Percentiles rank a stretch among this genome's conserved stretches.
These are phyloP conservation scores for Capillidium heterosporum DNA, from an alignment of 371 early-diverging fungal genomes.

Conservation along the genomic window DNA sequence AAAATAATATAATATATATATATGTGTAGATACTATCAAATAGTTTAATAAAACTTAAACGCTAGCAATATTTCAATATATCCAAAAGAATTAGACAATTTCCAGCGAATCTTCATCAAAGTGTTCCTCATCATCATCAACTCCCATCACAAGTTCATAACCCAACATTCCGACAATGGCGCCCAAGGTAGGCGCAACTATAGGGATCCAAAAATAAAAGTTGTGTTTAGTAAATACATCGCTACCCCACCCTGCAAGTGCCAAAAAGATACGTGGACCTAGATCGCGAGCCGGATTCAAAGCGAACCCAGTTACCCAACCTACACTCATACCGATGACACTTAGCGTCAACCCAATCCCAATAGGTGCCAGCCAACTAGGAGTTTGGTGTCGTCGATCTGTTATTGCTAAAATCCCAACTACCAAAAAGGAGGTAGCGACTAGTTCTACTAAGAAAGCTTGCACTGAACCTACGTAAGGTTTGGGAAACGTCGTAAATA, in stretches of 20 bases:
- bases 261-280: slow-evolving; percentile 65
- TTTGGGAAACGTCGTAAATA: slow-evolving; percentile 47
- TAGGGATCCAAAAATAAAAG: slow-evolving; percentile 56
- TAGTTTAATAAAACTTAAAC: too few species aligned
- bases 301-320: slow-evolving; percentile 55
- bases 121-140: too few species aligned
- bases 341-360: slow-evolving; percentile 46
- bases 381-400: slow-evolving; percentile 28
- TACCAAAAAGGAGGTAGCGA: slow-evolving; percentile 51
- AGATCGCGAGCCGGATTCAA: slow-evolving; percentile 80
- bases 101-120: too few species aligned
- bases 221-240: slow-evolving; percentile 37
- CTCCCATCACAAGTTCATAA: background rate
- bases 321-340: slow-evolving; percentile 35
- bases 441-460: slow-evolving; percentile 43
- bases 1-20: too few species aligned
- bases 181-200: slow-evolving; percentile 53
- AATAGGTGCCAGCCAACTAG: slow-evolving; percentile 15
- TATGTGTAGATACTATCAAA: too few species aligned
- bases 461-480: slow-evolving; percentile 31
- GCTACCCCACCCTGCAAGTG: slow-evolving; percentile 49
- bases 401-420: slow-evolving; percentile 46
- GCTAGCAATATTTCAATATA: too few species aligned
- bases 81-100: too few species aligned
- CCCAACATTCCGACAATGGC: slow-evolving; percentile 40